Evolutionary conservation across 2,329 filamentous ascomycete species (phyloP).

Genomic region (Nigrograna mackinnonii): DNA sequence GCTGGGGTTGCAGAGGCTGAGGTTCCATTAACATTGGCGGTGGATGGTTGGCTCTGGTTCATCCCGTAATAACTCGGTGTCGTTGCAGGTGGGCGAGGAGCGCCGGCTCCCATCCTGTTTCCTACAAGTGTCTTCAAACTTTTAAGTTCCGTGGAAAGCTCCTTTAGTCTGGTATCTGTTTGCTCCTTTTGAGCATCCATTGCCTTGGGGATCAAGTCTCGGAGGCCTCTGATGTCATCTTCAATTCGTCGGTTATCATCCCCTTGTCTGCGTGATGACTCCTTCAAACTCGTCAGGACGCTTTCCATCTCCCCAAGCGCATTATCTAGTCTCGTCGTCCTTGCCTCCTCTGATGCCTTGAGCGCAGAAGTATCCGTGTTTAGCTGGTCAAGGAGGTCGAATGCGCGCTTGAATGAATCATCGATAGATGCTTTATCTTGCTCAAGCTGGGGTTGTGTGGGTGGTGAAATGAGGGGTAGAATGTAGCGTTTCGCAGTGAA

Average conservation of each 20-base stretch:
- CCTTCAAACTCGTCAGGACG: constrained; percentile 80
- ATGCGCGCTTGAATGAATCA: constrained; percentile 90
- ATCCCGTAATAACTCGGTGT: constrained; percentile 28
- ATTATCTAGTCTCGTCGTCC: constrained; percentile 80
- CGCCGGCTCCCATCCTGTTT: constrained; percentile 56
- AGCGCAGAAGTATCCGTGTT: constrained; percentile 86
- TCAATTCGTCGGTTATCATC: constrained; percentile 85
- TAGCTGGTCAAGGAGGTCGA: constrained; percentile 88
- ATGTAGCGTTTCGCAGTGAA: constrained; percentile 88
- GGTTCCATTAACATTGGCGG: constrained; percentile 29
- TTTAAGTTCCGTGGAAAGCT: constrained; percentile 84
- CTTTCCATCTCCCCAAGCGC: constrained; percentile 83
- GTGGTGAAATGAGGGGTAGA: constrained; percentile 85
- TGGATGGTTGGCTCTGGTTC: constrained; percentile 21
- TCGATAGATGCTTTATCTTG: constrained; percentile 93
- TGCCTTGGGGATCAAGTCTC: constrained; percentile 85
- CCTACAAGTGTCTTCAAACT: constrained; percentile 87
- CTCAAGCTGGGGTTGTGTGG: constrained; percentile 89
- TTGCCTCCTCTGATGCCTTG: constrained; percentile 82
- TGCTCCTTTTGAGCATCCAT: constrained; percentile 85
- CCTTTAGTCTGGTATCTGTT: constrained; percentile 78
- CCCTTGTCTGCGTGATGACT: constrained; percentile 78
- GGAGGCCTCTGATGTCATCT: constrained; percentile 81
- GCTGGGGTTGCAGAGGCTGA: constrained; percentile 20
- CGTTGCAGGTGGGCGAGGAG: constrained; percentile 26